Base-by-base conservation (phyloP, 1,139 yeast genomes). In the Blastobotrys apis region DNA sequence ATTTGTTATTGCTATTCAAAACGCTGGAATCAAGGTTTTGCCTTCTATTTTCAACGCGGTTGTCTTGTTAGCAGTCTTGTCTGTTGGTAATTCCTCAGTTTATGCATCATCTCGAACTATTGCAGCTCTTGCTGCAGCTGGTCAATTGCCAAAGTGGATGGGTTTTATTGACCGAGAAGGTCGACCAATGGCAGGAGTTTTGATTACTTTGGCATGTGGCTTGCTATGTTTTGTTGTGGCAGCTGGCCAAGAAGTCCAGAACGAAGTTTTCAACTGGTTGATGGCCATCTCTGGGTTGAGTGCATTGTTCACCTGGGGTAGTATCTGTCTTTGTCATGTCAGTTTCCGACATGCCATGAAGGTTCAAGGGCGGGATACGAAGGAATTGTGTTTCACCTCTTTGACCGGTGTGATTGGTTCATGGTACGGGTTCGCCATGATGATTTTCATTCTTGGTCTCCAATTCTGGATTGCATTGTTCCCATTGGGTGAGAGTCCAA, bases 391-490 rank as follows among this genome's bases (percentile, higher is more conserved):
- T 3, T 88, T 76, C 66, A 68, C 71, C 49, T 75, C 95, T 5
- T 84, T 76, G 57, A 73, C 80, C 41, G 96, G 96, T 51, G 60
- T 74, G 32, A 59, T 63, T 54, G 96, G 96, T 44, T 85, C 95
- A 1, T 65, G 65, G 55, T 76, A 75, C 57, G 95, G 95, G 43
- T 65, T 78, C 17, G 49, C 67, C 15, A 64, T 86, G 56, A 83
- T 82, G 61, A 54, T 75, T 27, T 70, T 83, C 51, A 84, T 87
- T 44, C 70, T 86, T 50, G 66, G 81, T 51, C 86, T 88, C 33
- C 95, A 87, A 71, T 81, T 84, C 67, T 83, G 92, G 90, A 74
- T 81, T 45, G 87, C 90, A 3, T 64, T 84, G 39, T 80, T 70
- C 66, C 94, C 94, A 47, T 61, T 82, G 47, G 72, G 61, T 2